Evolutionary conservation across 2,329 filamentous ascomycete genomes (phyloP).

Genomic region (Apiospora rasikravindrae): DNA sequence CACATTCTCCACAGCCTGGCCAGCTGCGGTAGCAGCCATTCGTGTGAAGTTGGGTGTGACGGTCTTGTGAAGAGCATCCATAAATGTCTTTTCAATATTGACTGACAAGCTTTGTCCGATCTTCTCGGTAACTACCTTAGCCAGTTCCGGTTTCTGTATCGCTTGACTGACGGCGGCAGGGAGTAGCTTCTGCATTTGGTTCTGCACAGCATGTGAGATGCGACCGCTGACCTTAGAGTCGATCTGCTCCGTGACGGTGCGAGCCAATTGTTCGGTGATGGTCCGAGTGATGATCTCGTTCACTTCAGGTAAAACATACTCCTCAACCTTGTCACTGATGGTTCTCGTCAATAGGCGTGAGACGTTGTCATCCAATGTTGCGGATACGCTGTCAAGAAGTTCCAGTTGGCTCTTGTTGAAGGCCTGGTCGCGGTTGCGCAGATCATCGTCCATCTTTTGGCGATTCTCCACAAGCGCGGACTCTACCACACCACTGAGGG

Average conservation of each 20-base stretch:
- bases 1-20: constrained; percentile 71
- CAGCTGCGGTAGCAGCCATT: constrained; percentile 68
- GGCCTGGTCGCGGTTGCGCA: constrained; percentile 54
- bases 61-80: constrained; percentile 61
- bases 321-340: constrained; percentile 76
- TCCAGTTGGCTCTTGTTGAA: constrained; percentile 60
- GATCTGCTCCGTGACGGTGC: constrained; percentile 74
- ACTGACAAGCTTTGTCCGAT: constrained; percentile 70
- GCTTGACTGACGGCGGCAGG: constrained; percentile 70
- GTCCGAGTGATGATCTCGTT: constrained; percentile 69
- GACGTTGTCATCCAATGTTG: constrained; percentile 66
- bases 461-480: constrained; percentile 67
- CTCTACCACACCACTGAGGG: constrained; percentile 56
- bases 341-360: constrained; percentile 78
- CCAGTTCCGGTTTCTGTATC: constrained; percentile 74
- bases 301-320: constrained; percentile 76
- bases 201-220: constrained; percentile 69
- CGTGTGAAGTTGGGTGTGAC: constrained; percentile 71
- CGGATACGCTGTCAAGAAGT: constrained; percentile 62
- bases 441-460: constrained; percentile 69
- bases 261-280: constrained; percentile 71
- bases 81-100: constrained; percentile 73
- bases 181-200: constrained; percentile 74
- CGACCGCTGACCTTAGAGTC: constrained; percentile 69
- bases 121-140: constrained; percentile 74